Percentiles rank a stretch among this genome's conserved stretches.
Conservation (phyloP, 306 rosid genomes). For the Gastrolobium bilobum region DNA sequence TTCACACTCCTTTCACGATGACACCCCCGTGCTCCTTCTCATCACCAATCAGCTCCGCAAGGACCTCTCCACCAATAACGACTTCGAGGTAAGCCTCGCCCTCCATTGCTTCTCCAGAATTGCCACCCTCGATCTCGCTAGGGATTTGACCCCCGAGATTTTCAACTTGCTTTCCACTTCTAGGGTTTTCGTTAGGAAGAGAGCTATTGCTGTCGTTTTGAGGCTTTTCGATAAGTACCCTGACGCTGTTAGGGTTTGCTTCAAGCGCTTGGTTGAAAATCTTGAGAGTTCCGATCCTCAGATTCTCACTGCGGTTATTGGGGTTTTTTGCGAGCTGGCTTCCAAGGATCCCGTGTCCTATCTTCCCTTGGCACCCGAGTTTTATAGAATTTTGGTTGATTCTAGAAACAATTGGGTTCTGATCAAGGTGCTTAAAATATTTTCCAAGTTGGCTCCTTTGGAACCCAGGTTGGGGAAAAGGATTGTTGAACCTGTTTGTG, state of each 20-base stretch:
- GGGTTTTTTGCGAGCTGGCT: constrained; percentile 89
- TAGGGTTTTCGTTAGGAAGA: constrained; percentile 74
- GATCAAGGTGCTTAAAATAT: constrained; percentile 85
- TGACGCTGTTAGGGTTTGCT: constrained; percentile 87
- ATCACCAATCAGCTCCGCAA: constrained; percentile 96
- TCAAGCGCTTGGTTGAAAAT: constrained; percentile 91
- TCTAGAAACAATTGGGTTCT: constrained; percentile 91
- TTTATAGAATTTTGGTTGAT: constrained; percentile 75
- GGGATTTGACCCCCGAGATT: constrained; percentile 85
- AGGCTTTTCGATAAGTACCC: constrained; percentile 85
- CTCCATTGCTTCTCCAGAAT: constrained; percentile 77
- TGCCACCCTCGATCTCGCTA: constrained; percentile 81
- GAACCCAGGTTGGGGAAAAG: constrained; percentile 84
- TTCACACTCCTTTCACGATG: constrained; percentile 71
- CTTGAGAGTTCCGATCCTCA: constrained; percentile 73
- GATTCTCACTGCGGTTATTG: constrained; percentile 71
- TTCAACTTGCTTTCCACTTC: constrained; percentile 69
- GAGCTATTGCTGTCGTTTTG: constrained; percentile 74
- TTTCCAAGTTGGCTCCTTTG: constrained; percentile 75
- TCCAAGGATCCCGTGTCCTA: constrained; percentile 75
- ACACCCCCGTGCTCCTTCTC: constrained; percentile 83
- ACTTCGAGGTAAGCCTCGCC: constrained; percentile 78
- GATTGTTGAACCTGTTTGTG: constrained; percentile 85
- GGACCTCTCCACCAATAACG: constrained; percentile 71
- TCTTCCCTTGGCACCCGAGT: constrained; percentile 91